A percentile compares a stretch with the other conserved stretches of the same genome.
These are phyloP conservation scores for Backusella mclennaniae DNA, from an alignment of 192 early-diverging fungal genomes.

Conservation along the genomic window DNA sequence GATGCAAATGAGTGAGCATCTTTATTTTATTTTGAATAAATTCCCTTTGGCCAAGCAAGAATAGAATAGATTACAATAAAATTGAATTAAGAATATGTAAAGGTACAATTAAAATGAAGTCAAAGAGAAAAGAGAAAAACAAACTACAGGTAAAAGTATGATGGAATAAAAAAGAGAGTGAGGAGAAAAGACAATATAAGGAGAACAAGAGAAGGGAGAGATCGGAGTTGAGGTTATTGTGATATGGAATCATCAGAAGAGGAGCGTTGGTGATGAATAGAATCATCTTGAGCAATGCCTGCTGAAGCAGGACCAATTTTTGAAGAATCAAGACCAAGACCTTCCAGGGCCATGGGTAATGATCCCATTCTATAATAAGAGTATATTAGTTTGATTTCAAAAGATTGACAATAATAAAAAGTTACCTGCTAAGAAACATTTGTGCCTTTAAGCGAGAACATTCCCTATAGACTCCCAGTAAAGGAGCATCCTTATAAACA, in stretches of 20 bases:
- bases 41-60: background rate
- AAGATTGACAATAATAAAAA: background rate
- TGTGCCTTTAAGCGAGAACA: slow-evolving; percentile 74
- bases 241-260: background rate
- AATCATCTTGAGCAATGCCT: background rate
- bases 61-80: background rate
- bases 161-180: background rate
- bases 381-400: background rate
- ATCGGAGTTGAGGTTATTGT: background rate
- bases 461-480: slow-evolving; percentile 78
- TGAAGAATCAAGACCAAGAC: background rate
- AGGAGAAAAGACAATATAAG: background rate
- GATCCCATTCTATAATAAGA: slow-evolving; percentile 6
- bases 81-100: slow-evolving; percentile 2
- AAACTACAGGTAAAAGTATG: background rate
- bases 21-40: background rate
- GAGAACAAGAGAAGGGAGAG: background rate
- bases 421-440: slow-evolving; percentile 63
- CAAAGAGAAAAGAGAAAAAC: background rate
- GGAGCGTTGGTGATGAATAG: background rate
- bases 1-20: background rate
- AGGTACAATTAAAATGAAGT: slow-evolving; percentile 5
- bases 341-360: background rate
- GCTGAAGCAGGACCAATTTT: slow-evolving; percentile 1
- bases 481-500: slow-evolving; percentile 63